Evolutionary conservation across 371 early-diverging fungal species (phyloP).

Genomic region (Apophysomyces trapeziformis): DNA sequence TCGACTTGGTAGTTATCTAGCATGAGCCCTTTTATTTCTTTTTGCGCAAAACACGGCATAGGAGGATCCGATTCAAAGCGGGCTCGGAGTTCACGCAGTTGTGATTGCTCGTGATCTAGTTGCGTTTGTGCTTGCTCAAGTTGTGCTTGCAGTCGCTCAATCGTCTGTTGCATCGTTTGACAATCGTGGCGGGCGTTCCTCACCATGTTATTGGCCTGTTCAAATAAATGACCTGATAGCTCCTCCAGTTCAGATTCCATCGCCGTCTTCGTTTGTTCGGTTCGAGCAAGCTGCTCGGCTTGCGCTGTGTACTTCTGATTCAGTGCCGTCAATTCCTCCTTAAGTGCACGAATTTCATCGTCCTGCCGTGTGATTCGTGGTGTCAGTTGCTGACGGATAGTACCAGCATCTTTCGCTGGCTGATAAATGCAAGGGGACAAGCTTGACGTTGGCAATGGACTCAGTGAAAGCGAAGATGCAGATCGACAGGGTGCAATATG

Average conservation of each 20-base stretch:
- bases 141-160: slow-evolving; percentile 45
- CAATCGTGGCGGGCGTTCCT: slow-evolving; percentile 67
- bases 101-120: slow-evolving; percentile 58
- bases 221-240: slow-evolving; percentile 79
- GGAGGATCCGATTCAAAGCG: slow-evolving; percentile 65
- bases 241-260: slow-evolving; percentile 89
- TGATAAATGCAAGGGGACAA: neutral
- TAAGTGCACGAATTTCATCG: slow-evolving; percentile 1
- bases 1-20: slow-evolving; percentile 28
- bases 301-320: neutral
- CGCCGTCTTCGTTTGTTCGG: neutral
- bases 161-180: slow-evolving; percentile 41
- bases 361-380: neutral
- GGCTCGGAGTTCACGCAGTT: slow-evolving; percentile 63
- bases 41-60: slow-evolving; percentile 74
- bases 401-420: neutral
- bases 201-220: slow-evolving; percentile 89
- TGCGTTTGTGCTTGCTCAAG: slow-evolving; percentile 58
- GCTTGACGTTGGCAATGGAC: neutral
- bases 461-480: neutral
- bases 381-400: neutral
- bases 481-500: slow-evolving; percentile 6
- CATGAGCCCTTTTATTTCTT: slow-evolving; percentile 22
- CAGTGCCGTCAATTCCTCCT: neutral
- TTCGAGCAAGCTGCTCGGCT: neutral